These are phyloP conservation scores for Lodderomyces parapsilosis DNA, from an alignment of 1,139 yeast species.

Conservation along the genomic window DNA sequence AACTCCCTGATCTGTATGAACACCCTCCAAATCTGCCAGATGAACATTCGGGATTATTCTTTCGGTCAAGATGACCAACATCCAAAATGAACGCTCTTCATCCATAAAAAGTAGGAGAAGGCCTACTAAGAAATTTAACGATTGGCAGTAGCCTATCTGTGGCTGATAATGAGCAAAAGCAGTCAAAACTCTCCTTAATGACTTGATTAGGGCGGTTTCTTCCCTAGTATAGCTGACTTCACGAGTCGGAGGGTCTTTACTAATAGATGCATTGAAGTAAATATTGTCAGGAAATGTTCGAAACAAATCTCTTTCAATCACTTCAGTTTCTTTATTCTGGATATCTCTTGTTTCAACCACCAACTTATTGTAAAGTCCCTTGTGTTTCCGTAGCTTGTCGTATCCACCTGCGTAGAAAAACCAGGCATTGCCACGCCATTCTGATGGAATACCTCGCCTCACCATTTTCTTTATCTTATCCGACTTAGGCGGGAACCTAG, in stretches of 20 bases:
- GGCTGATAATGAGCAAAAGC: constrained; percentile 89
- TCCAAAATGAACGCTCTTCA: constrained; percentile 93
- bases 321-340: constrained; percentile 75
- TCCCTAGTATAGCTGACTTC: background rate
- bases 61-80: constrained; percentile 88
- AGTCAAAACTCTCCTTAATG: constrained; percentile 75
- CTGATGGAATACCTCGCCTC: constrained; percentile 92
- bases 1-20: constrained; percentile 93
- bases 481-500: constrained; percentile 77
- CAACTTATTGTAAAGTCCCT: constrained; percentile 71
- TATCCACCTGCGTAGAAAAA: constrained; percentile 93
- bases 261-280: constrained; percentile 48
- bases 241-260: background rate
- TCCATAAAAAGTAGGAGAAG: constrained; percentile 75
- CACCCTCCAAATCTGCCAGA: constrained; percentile 88
- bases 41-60: constrained; percentile 88
- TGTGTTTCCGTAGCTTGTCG: constrained; percentile 65
- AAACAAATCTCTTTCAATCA: constrained; percentile 88
- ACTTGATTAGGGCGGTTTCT: constrained; percentile 65
- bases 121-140: constrained; percentile 89
- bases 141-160: constrained; percentile 92
- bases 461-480: constrained; percentile 81
- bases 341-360: constrained; percentile 52
- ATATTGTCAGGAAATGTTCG: constrained; percentile 93
- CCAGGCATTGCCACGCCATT: constrained; percentile 98